These are phyloP conservation scores for Aspergillus luchuensis DNA, from an alignment of 2,329 filamentous ascomycete genomes.

Conservation along the genomic window DNA sequence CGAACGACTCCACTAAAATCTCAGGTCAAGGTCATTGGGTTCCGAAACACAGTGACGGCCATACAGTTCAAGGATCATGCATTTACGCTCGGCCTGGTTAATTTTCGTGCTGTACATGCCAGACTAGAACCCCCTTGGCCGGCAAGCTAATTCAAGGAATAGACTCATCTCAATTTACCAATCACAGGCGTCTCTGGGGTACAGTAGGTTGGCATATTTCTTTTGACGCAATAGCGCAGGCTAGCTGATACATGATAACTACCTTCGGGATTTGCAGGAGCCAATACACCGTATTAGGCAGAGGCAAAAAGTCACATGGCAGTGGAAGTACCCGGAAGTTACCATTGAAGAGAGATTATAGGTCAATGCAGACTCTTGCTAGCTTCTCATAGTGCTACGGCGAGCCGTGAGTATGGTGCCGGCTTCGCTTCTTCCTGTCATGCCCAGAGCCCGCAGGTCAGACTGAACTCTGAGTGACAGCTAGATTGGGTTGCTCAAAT, in stretches of 20 bases:
- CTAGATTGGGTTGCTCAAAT: slow-evolving; percentile 1
- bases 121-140: neutral
- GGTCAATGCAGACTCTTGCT: slow-evolving; percentile 1
- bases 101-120: neutral
- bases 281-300: neutral
- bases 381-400: neutral
- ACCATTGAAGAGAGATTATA: neutral
- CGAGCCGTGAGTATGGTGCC: neutral
- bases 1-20: neutral
- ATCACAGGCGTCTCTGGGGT: neutral
- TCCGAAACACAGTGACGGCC: slow-evolving; percentile 2
- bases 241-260: neutral
- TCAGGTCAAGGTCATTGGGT: neutral
- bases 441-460: slow-evolving; percentile 4
- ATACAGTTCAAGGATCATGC: neutral
- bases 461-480: slow-evolving; percentile 3
- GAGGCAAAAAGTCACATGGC: slow-evolving; percentile 6
- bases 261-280: neutral
- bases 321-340: neutral
- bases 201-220: neutral
- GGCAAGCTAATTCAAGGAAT: neutral
- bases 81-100: slow-evolving; percentile 1
- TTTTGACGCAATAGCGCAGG: slow-evolving; percentile 4
- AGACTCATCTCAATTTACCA: neutral
- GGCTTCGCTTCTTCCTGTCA: neutral